phyloP scores from a whole-genome alignment of 768 basidiomycete genomes.

The Collybia nuda region DNA sequence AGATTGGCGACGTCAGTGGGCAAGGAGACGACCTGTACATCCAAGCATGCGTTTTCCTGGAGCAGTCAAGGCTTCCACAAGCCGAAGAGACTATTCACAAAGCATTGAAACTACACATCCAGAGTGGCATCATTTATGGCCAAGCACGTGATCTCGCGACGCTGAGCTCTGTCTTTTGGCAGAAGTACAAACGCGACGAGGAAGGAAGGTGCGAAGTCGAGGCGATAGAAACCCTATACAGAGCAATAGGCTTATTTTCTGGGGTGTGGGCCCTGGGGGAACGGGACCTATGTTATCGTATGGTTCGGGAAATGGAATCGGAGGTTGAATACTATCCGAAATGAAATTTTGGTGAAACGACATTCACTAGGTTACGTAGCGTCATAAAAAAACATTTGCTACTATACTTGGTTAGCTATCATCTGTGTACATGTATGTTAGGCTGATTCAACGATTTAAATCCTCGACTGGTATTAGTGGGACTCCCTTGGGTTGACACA shows the following conservation, averaged over 20 bases:
- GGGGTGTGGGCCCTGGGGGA: neutral
- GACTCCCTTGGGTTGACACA: too few species aligned
- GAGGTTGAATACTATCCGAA: too few species aligned
- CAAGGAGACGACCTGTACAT: conserved; percentile 26
- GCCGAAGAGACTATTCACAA: conserved; percentile 17
- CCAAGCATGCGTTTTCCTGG: conserved; percentile 21
- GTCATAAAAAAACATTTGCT: too few species aligned
- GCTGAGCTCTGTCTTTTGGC: conserved; percentile 19
- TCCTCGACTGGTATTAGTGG: too few species aligned
- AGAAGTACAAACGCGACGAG: conserved; percentile 2
- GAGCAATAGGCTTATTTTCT: neutral
- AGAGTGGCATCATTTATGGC: conserved; percentile 7
- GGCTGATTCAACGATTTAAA: too few species aligned
- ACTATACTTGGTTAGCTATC: too few species aligned
- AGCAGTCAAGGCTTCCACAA: conserved; percentile 16
- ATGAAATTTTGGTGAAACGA: too few species aligned
- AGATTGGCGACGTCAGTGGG: conserved; percentile 18
- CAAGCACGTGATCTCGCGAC: conserved; percentile 18
- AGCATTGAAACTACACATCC: conserved; percentile 18
- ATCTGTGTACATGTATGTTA: too few species aligned
- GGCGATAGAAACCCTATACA: neutral
- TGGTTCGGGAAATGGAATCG: neutral
- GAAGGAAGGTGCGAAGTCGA: too few species aligned
- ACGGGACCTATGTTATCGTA: neutral
- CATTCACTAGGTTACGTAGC: too few species aligned